These are phyloP conservation scores for Roridomyces roridus DNA, from an alignment of 768 basidiomycete genomes.

Conservation along the genomic window DNA sequence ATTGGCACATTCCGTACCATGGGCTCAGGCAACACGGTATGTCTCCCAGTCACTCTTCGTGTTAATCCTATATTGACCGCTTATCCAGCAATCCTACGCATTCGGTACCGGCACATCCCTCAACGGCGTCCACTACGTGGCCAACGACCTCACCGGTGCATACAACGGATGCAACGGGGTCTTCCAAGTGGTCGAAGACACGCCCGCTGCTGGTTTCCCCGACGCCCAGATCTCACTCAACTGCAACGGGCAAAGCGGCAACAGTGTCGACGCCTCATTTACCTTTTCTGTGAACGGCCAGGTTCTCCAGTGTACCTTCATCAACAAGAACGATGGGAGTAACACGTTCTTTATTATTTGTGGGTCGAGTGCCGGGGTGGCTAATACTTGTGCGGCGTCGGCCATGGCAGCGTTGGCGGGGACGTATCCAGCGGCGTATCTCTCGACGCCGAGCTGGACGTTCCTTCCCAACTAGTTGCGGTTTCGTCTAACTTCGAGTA, in stretches of 20 bases:
- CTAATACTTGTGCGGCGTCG: neutral
- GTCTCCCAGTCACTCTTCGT: no score
- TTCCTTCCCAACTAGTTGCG: no score
- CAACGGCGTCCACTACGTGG: neutral
- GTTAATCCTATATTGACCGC: no score
- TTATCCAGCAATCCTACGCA: neutral
- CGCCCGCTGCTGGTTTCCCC: neutral
- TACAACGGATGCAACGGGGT: neutral
- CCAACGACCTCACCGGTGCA: neutral
- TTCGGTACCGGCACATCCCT: neutral
- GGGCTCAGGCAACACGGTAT: constrained; percentile 1
- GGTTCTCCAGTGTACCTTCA: neutral
- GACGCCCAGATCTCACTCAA: neutral
- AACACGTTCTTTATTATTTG: neutral
- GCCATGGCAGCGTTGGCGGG: no score
- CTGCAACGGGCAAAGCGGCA: constrained; percentile 1
- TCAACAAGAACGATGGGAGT: neutral
- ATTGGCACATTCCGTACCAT: neutral
- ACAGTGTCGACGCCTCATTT: neutral
- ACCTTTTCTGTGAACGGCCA: neutral
- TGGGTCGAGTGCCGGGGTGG: neutral
- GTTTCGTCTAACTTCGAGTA: no score
- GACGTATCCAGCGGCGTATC: no score
- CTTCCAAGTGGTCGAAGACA: neutral
- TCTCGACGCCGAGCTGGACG: no score